These are phyloP conservation scores for Tephrocybe sp. DNA, from an alignment of 768 basidiomycete species.

Conservation along the genomic window DNA sequence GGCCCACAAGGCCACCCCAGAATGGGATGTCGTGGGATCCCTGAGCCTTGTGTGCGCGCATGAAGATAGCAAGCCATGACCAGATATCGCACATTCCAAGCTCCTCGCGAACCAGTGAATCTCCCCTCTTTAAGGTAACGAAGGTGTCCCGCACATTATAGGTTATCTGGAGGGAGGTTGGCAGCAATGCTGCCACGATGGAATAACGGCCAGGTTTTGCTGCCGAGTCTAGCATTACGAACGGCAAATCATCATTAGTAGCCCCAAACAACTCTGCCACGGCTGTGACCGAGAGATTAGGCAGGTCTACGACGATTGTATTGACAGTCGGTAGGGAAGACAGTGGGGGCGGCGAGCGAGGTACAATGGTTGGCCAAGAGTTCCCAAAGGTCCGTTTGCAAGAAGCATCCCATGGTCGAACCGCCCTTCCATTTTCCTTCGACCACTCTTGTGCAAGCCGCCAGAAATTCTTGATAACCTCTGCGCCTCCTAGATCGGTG, in stretches of 20 bases:
- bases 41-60: slow-evolving; percentile 46
- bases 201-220: slow-evolving; percentile 72
- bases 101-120: slow-evolving; percentile 31
- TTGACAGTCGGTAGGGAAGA: slow-evolving; percentile 21
- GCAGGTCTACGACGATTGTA: slow-evolving; percentile 40
- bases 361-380: slow-evolving; percentile 54
- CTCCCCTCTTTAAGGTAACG: slow-evolving; percentile 44
- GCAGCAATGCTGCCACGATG: slow-evolving; percentile 61
- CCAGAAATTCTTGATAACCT: slow-evolving; percentile 76
- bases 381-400: slow-evolving; percentile 39
- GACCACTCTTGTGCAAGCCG: slow-evolving; percentile 60
- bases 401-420: slow-evolving; percentile 39
- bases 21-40: slow-evolving; percentile 58
- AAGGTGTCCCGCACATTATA: slow-evolving; percentile 50
- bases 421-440: slow-evolving; percentile 30
- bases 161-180: slow-evolving; percentile 54
- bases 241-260: slow-evolving; percentile 53
- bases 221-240: slow-evolving; percentile 74
- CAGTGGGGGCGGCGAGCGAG: slow-evolving; percentile 23
- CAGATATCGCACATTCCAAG: slow-evolving; percentile 59
- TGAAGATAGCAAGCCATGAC: slow-evolving; percentile 73
- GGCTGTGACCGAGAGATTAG: slow-evolving; percentile 37
- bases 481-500: slow-evolving; percentile 65
- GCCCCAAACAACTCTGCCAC: slow-evolving; percentile 67
- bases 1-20: slow-evolving; percentile 82